Conservation (phyloP, 2,329 filamentous ascomycete species). For the Madurella mycetomatis region DNA sequence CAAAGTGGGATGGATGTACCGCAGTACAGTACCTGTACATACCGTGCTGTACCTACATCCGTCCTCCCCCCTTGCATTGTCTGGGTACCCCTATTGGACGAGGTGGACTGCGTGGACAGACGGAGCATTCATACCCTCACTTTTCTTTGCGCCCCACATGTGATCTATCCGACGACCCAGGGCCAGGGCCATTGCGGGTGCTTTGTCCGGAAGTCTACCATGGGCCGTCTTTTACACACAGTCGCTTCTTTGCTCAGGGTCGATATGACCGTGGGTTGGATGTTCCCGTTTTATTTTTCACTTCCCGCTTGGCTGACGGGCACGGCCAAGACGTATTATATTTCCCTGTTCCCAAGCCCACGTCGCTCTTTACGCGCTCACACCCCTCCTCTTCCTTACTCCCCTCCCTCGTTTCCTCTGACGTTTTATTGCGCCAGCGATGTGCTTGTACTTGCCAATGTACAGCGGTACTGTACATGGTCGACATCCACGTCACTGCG, state of each 20-base stretch:
- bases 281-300: constrained; percentile 8
- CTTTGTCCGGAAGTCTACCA: constrained; percentile 20
- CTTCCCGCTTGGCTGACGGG: background rate
- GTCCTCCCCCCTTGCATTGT: too few species aligned
- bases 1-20: too few species aligned
- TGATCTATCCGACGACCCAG: constrained; percentile 22
- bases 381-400: background rate
- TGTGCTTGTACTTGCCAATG: constrained; percentile 2
- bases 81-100: too few species aligned
- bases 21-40: too few species aligned
- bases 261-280: constrained; percentile 6
- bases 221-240: constrained; percentile 17
- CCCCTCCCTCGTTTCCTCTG: constrained; percentile 1
- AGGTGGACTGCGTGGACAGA: background rate
- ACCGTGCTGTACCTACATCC: too few species aligned
- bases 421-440: background rate
- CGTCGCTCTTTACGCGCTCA: background rate
- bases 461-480: background rate
- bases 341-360: constrained; percentile 11
- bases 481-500: constrained; percentile 17
- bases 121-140: background rate
- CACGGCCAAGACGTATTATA: constrained; percentile 11
- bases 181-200: constrained; percentile 21
- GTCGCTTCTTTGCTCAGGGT: constrained; percentile 9
- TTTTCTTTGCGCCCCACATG: constrained; percentile 22